These are phyloP conservation scores for Elongisporangium undulatum DNA, from an alignment of 352 stramenopile species.

Conservation along the genomic window DNA sequence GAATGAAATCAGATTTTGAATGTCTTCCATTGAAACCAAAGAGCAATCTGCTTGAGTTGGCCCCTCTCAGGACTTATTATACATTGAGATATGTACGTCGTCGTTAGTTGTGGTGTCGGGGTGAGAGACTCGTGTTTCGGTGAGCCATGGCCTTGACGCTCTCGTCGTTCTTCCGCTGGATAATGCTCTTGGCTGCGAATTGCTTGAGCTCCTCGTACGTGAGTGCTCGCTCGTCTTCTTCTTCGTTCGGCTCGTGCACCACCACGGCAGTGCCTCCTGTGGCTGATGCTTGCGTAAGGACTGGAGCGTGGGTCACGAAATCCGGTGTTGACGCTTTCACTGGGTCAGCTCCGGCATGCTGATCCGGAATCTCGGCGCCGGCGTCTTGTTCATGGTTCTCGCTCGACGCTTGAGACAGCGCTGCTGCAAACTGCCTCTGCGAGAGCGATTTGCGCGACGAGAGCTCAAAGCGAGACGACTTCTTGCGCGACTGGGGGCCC, in stretches of 20 bases:
- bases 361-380: not conserved
- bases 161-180: constrained; percentile 20
- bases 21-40: too few species aligned
- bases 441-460: constrained; percentile 35
- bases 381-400: not conserved
- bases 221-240: constrained; percentile 64
- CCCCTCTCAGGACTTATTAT: not conserved
- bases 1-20: too few species aligned
- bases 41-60: too few species aligned
- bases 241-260: constrained; percentile 24
- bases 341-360: not conserved
- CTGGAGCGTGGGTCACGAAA: not conserved
- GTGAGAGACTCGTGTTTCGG: not conserved
- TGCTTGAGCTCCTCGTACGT: constrained; percentile 70
- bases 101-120: not conserved
- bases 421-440: constrained; percentile 35
- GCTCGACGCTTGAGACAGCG: constrained; percentile 12
- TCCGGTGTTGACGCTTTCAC: not conserved
- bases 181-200: constrained; percentile 55
- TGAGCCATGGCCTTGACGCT: not conserved
- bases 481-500: constrained; percentile 24
- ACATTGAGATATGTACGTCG: not conserved
- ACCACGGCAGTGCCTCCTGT: constrained; percentile 1
- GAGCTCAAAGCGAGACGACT: constrained; percentile 26
- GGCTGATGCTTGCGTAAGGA: not conserved